A percentile compares a stretch with the other conserved stretches of the same genome.
Conservation (phyloP, 257 asterid species). For the Handroanthus guayacan region DNA sequence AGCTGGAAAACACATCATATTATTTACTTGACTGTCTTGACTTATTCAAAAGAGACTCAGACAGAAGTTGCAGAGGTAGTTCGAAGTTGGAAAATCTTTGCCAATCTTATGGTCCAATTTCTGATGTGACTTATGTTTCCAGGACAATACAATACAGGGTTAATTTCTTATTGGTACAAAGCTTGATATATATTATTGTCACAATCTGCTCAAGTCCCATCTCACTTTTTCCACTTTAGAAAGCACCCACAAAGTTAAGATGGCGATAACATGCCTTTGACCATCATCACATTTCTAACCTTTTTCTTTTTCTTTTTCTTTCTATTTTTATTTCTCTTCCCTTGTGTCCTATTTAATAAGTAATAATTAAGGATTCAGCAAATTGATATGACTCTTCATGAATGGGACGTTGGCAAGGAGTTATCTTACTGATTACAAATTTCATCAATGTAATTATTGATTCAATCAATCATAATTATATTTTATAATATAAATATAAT, state of each 20-base stretch:
- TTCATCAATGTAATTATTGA: no score
- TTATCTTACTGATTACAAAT: no score
- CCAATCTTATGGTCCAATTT: not conserved
- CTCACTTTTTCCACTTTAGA: not conserved
- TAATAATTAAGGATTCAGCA: no score
- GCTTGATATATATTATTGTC: not conserved
- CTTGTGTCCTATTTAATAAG: not conserved
- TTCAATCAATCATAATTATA: no score
- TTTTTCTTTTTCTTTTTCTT: not conserved
- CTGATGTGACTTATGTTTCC: conserved; percentile 17
- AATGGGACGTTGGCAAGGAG: no score
- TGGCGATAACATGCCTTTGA: not conserved
- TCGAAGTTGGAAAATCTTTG: conserved; percentile 20
- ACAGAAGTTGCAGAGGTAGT: not conserved
- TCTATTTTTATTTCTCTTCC: not conserved
- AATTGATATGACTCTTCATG: no score
- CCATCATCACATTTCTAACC: conserved; percentile 9
- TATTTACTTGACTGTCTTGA: not conserved
- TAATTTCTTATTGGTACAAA: not conserved
- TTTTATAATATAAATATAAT: no score
- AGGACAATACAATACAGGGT: not conserved
- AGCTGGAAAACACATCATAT: not conserved
- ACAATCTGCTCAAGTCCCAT: conserved; percentile 11
- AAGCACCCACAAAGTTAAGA: not conserved
- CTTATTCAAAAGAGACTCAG: conserved; percentile 12